Evolutionary conservation across 2,329 filamentous ascomycete genomes (phyloP).

Genomic region (Plectosphaerella cucumerina): DNA sequence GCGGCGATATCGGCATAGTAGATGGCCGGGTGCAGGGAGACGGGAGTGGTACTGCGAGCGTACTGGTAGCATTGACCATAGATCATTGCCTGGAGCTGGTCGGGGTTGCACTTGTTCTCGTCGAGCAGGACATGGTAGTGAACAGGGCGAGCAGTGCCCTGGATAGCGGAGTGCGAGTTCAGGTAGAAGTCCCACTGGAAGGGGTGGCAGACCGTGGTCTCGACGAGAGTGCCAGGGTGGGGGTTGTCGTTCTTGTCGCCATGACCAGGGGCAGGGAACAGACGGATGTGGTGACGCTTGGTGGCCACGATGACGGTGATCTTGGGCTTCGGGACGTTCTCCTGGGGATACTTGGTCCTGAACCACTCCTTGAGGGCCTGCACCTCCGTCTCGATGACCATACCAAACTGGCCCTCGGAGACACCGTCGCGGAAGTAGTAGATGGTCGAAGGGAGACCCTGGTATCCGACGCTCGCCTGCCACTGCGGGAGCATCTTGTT

Average conservation of each 20-base stretch:
- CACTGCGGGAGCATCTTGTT: constrained; percentile 61
- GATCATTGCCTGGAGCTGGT: constrained; percentile 78
- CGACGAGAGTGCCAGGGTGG: constrained; percentile 81
- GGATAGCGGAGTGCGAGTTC: constrained; percentile 67
- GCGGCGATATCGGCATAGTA: constrained; percentile 95
- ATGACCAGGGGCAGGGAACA: constrained; percentile 68
- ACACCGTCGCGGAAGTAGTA: constrained; percentile 95
- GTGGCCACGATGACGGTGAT: constrained; percentile 85
- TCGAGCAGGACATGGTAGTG: constrained; percentile 90
- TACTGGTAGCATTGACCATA: constrained; percentile 97
- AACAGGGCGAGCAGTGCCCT: constrained; percentile 88
- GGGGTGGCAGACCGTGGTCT: constrained; percentile 84
- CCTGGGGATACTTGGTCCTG: constrained; percentile 24
- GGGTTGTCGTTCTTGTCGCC: constrained; percentile 77
- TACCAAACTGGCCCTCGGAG: constrained; percentile 76
- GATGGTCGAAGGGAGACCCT: constrained; percentile 58
- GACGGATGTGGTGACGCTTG: constrained; percentile 91
- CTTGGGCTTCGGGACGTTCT: constrained; percentile 43
- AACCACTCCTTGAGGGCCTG: constrained; percentile 62
- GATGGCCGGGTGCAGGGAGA: constrained; percentile 82
- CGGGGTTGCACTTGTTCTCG: constrained; percentile 63
- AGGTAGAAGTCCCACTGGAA: constrained; percentile 85
- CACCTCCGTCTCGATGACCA: constrained; percentile 78
- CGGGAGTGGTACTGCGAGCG: constrained; percentile 83
- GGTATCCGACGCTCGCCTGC: constrained; percentile 47